phyloP scores from a whole-genome alignment of 2,329 filamentous ascomycete species.

The Neonectria hederae region DNA sequence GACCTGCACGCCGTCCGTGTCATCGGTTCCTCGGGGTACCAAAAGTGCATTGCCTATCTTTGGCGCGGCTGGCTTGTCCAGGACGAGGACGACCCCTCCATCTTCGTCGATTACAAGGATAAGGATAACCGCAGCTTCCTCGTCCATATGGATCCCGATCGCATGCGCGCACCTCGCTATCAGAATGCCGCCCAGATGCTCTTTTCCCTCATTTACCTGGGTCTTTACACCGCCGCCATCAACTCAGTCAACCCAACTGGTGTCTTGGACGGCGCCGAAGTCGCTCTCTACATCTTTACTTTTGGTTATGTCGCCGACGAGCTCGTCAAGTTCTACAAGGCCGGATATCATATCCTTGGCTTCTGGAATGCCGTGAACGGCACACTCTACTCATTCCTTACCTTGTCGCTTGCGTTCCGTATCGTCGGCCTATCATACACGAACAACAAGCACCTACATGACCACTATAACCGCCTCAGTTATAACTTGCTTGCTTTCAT shows the following conservation, averaged over 20 bases:
- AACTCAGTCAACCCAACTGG: constrained; percentile 91
- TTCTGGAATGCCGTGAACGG: constrained; percentile 99
- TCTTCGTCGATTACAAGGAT: constrained; percentile 87
- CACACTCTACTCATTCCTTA: constrained; percentile 80
- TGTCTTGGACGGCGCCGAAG: constrained; percentile 85
- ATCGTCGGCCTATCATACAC: constrained; percentile 78
- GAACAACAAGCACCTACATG: constrained; percentile 55
- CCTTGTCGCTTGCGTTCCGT: constrained; percentile 80
- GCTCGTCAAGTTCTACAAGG: constrained; percentile 88
- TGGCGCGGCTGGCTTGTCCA: constrained; percentile 98
- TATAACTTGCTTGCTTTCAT: constrained; percentile 96
- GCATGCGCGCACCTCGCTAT: constrained; percentile 91
- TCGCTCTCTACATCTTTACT: constrained; percentile 89
- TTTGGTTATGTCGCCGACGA: constrained; percentile 92
- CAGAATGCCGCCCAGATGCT: constrained; percentile 91
- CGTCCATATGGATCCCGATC: constrained; percentile 89
- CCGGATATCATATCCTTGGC: constrained; percentile 87
- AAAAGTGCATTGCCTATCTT: constrained; percentile 91
- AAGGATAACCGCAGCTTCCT: constrained; percentile 82
- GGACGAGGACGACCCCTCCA: constrained; percentile 88
- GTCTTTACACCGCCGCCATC: constrained; percentile 87
- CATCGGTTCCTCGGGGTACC: constrained; percentile 93
- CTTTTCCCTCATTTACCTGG: constrained; percentile 84
- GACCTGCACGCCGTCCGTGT: constrained; percentile 89
- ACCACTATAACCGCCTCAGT: constrained; percentile 78